Base-by-base conservation (phyloP, 805 yeast species). In the Saccharomyces kudriavzevii region DNA sequence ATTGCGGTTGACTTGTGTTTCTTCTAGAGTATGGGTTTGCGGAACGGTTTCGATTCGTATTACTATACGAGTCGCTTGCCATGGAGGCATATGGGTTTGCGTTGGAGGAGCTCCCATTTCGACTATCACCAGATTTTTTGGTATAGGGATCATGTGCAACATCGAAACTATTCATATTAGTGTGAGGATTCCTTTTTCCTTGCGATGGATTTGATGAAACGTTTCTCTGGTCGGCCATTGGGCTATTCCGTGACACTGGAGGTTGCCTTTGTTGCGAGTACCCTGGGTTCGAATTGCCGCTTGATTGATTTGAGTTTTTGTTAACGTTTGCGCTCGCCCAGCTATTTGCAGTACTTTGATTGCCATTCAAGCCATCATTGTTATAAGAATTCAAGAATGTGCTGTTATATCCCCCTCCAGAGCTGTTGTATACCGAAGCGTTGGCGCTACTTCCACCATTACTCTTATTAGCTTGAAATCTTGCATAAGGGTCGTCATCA, bases 121-220 rank as follows among this genome's bases (percentile, higher is more conserved):
- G 50, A 45, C 50, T 52, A 10, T 14, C n/a, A 13, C 46, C 31
- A 29, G 45, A 10, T 24, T 17, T 14, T 10, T 26, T 31, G 11
- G 50, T 17, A 31, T 35, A 35, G 8, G 30, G n/a, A 10, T 20
- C 49, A 48, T 27, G 40, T 9, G 40, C 51, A 31, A 31, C 48
- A 11, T 31, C 13, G 22, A 5, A 17, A 25, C 29, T 48, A 35
- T 54, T 52, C 40, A 45, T 51, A 25, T 51, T 45, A n/a, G 54
- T 48, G 28, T 58, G 56, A 17, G 59, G 58, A 22, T 54, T 59
- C 17, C 26, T 28, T 17, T 17, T 35, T 20, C 17, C 43, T 35
- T 35, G 43, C 11, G 9, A 5, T 8, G 43, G 43, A 9, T 35
- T 35, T 35, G 43, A 17, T 35, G 24, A 17, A 11, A 8, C 4